Evolutionary conservation across 257 asterid genomes (phyloP).

Genomic region (Nicotiana obtusifolia): DNA sequence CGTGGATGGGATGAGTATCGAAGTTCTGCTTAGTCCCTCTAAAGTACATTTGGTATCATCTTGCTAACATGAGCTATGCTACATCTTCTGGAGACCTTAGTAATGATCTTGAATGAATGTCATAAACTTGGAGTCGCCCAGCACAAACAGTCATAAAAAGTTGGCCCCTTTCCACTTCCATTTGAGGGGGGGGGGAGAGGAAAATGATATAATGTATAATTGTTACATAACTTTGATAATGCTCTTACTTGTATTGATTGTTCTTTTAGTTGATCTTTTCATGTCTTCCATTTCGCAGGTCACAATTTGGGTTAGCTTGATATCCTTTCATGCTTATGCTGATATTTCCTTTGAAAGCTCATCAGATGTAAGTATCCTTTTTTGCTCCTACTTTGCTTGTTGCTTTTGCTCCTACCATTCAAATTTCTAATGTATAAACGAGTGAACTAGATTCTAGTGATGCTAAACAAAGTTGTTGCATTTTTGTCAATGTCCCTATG

Average conservation of each 20-base stretch:
- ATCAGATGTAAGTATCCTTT: constrained; percentile 64
- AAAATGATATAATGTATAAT: not conserved
- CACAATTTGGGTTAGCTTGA: constrained; percentile 75
- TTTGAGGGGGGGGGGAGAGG: not conserved
- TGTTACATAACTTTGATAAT: not conserved
- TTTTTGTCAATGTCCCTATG: not conserved
- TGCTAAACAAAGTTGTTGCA: not conserved
- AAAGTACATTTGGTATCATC: not conserved
- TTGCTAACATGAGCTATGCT: not conserved
- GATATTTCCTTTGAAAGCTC: constrained; percentile 71
- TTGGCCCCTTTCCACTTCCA: not conserved
- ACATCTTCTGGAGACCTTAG: not conserved
- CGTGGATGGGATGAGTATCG: not conserved
- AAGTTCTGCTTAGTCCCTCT: not conserved
- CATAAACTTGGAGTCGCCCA: not conserved
- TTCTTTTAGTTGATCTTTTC: constrained; percentile 13
- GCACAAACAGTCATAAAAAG: not conserved
- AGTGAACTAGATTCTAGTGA: not conserved
- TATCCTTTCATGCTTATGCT: constrained; percentile 78
- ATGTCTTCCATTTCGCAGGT: constrained; percentile 47
- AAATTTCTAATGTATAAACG: not conserved
- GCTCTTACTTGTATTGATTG: not conserved
- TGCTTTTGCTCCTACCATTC: not conserved
- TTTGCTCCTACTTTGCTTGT: not conserved
- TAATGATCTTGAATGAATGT: not conserved